These are phyloP conservation scores for Starmerella geochares DNA, from an alignment of 805 yeast genomes.

Conservation along the genomic window DNA sequence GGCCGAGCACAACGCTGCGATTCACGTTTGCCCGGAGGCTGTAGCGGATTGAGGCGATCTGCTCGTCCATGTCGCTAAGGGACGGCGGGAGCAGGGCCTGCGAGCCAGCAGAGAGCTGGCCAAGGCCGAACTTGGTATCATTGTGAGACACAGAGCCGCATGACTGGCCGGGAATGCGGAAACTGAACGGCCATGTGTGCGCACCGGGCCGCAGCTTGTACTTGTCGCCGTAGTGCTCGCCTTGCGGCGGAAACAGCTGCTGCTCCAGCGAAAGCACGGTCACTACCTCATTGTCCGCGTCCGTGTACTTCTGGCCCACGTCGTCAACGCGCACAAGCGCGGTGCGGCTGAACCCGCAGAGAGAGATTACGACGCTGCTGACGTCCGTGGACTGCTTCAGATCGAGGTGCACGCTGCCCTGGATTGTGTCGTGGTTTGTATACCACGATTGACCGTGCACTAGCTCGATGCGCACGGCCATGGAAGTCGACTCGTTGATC, in stretches of 20 bases:
- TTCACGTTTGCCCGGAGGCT: constrained; percentile 9
- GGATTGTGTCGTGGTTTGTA: constrained; percentile 18
- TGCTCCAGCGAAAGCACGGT: constrained; percentile 27
- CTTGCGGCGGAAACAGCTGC: constrained; percentile 33
- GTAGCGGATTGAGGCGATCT: constrained; percentile 17
- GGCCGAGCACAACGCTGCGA: constrained; percentile 1
- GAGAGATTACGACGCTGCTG: constrained; percentile 41
- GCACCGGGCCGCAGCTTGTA: constrained; percentile 32
- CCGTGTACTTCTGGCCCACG: constrained; percentile 23
- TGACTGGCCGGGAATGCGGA: constrained; percentile 28
- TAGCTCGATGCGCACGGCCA: constrained; percentile 12
- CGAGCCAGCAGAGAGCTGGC: not conserved
- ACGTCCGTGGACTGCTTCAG: constrained; percentile 11
- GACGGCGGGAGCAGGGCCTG: constrained; percentile 17
- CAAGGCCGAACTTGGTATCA: not conserved
- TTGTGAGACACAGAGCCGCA: not conserved
- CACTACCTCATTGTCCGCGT: constrained; percentile 23
- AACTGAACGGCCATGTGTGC: constrained; percentile 31
- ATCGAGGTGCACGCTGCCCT: constrained; percentile 16
- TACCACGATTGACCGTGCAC: constrained; percentile 22
- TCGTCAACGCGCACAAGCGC: constrained; percentile 32
- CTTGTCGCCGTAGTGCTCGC: constrained; percentile 19
- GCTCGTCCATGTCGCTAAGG: constrained; percentile 19
- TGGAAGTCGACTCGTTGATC: not conserved
- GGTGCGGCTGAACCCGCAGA: constrained; percentile 61